Conservation (phyloP, 345 rosid species). For the Theobroma cacao region DNA sequence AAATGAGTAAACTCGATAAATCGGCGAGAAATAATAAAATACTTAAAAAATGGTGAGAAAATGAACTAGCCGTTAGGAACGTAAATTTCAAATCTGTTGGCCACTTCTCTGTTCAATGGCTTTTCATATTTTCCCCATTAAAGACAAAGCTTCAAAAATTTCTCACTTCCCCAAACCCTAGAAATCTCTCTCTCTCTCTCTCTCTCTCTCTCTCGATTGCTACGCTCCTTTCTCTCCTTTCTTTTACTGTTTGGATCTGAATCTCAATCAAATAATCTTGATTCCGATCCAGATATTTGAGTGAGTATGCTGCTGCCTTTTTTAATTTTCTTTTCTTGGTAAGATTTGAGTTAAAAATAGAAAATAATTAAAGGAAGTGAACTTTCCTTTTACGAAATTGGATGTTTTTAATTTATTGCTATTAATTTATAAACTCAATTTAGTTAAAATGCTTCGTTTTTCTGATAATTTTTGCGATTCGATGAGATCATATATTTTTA, state of each 20-base stretch:
- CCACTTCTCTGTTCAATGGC: conserved; percentile 8
- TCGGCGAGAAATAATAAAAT: conserved; percentile 6
- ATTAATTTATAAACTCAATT: background rate
- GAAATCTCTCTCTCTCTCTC: background rate
- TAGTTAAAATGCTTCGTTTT: background rate
- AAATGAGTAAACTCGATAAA: background rate
- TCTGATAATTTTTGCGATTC: background rate
- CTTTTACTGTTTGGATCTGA: conserved; percentile 8
- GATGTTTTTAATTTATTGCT: background rate
- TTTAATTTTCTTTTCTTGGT: background rate
- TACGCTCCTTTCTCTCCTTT: background rate
- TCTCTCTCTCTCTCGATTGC: background rate
- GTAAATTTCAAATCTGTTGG: conserved; percentile 26
- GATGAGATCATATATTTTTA: background rate
- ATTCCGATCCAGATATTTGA: background rate
- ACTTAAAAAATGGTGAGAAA: conserved; percentile 15
- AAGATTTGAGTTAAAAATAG: background rate
- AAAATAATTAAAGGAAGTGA: conserved; percentile 7
- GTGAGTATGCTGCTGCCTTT: conserved; percentile 9
- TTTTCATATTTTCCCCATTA: conserved; percentile 10
- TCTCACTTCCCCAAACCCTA: conserved; percentile 12
- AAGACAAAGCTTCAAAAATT: conserved; percentile 16
- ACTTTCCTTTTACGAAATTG: conserved; percentile 1
- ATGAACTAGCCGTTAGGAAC: conserved; percentile 33
- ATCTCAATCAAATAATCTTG: background rate